phyloP scores from a whole-genome alignment of 495 filamentous ascomycete genomes.

The Aspergillus olivimuriae region DNA sequence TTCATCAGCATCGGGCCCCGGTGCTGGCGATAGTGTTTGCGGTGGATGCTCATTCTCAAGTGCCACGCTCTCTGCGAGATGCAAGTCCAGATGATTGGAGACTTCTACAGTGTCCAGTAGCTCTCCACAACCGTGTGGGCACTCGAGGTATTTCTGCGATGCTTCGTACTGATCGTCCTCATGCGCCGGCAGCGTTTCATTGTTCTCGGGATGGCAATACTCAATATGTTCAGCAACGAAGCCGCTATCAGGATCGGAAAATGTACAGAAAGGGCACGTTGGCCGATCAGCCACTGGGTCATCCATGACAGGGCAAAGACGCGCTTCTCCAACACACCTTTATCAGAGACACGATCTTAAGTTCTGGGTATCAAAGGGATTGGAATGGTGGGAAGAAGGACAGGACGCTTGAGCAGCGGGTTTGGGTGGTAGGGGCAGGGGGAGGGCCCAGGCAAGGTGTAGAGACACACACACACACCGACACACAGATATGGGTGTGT shows the following conservation, averaged over 20 bases:
- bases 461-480: too few species aligned
- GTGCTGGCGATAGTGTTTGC: not conserved
- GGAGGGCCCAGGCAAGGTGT: too few species aligned
- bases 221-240: conserved; percentile 53
- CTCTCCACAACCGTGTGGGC: conserved; percentile 72
- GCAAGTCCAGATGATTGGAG: conserved; percentile 68
- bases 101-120: conserved; percentile 53
- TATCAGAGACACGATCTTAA: too few species aligned
- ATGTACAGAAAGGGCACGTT: conserved; percentile 51
- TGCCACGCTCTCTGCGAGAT: conserved; percentile 52
- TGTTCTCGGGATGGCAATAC: conserved; percentile 44
- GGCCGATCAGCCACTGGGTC: conserved; percentile 7
- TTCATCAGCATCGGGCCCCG: not conserved
- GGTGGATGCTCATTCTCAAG: conserved; percentile 36
- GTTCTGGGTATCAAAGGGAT: too few species aligned
- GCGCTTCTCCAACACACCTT: not conserved
- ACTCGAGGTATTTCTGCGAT: conserved; percentile 51
- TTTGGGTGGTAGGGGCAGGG: too few species aligned
- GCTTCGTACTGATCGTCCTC: not conserved
- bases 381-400: too few species aligned
- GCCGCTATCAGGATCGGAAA: conserved; percentile 41
- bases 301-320: conserved; percentile 17
- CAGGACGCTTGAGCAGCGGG: too few species aligned
- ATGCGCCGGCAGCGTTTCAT: conserved; percentile 5
- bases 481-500: too few species aligned